Evolutionary conservation across 2,329 filamentous ascomycete genomes (phyloP), one percentile per base, ranked within the genome.

Genomic region (Shiraia sp.): DNA sequence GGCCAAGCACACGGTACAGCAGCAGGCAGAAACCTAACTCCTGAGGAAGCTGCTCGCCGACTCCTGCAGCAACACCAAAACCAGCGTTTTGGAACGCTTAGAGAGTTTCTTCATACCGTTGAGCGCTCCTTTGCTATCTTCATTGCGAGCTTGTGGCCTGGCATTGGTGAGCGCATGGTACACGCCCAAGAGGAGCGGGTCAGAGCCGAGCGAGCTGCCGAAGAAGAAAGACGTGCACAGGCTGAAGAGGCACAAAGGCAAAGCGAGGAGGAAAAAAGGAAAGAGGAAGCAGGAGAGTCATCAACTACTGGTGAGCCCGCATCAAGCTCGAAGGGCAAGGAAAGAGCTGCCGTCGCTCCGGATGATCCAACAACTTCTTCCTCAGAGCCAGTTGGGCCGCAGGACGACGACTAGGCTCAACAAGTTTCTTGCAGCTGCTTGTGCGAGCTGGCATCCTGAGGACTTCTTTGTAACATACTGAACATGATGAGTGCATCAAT

Each of bases 71-170:
- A 73, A 42, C 57, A 63, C 53, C 57, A 55, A 7, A 49, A 63
- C 6, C 47, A 63, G 28, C 47, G 53, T 6, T 44, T 59, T 29
- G 57, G 54, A 1, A 70, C 65, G 66, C 22, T 63, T 2, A 40
- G 66, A 6, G 61, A 68, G 10, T 50, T 37, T 4, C 37, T 80
- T 13, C 66, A 78, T 30, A 71, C 74, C 2, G 61, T 73, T 0
- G 81, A 85, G 59, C 72, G 82, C 26, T 77, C 77, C 1, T 56
- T 81, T 28, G 79, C 79, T n/a, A 68, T 85, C n/a, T 82, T 85
- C 45, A 60, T 85, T 24, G 81, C 81, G 0, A 83, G 79, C 61
- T 58, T 85, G 35, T 77, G 82, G 59, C 82, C 82, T 1, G 82
- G 82, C 0, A 72, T 85, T 17, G 81, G 82, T 0, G 82, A 85